Evolutionary conservation across 2,329 filamentous ascomycete genomes (phyloP), one percentile per base, ranked within the genome.

Genomic region (Hysterium pulicare): DNA sequence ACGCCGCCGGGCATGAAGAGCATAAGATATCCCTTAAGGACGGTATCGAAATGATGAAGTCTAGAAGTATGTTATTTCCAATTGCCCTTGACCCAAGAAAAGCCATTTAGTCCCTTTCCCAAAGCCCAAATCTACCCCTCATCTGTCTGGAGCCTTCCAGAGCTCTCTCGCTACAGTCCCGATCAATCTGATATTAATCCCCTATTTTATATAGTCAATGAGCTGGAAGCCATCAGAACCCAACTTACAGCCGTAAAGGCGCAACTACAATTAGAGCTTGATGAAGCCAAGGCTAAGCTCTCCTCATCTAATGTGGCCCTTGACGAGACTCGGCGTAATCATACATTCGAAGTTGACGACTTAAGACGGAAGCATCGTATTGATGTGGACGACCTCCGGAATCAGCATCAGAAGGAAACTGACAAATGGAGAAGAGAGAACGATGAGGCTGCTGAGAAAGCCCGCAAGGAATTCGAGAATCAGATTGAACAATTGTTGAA

Each of bases 21-120:
- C n/a, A n/a, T n/a, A n/a, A n/a, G n/a, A n/a, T n/a, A n/a, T 78
- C 75, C 4, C 73, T 89, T 47, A 88, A 91, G 54, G 85, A 93
- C 48, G 79, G 83, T 0, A 75, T 94, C 34, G 81, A 84, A 13
- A 55, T 87, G 8, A 85, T 87, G 51, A 94, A 91, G 61, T 77
- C 75, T 39, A 80, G 83, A 76, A 81, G 88, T 93, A 73, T 52
- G 80, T 69, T 10, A 43, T 24, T 23, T 19, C 37, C 33, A 30
- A 30, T 11, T 28, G 11, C 10, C 19, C 41, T 31, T 51, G 41
- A 48, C 26, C 16, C 9, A 32, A 30, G 23, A 10, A 31, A 20
- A 20, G 30, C 11, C 33, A 4, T 17, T 19, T 33, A 15, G 6
- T 17, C 34, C n/a, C n/a, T n/a, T 49, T 53, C 42, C 44, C 56